Evolutionary conservation across 2,329 filamentous ascomycete species (phyloP).

Genomic region (Didymella keratinophila): DNA sequence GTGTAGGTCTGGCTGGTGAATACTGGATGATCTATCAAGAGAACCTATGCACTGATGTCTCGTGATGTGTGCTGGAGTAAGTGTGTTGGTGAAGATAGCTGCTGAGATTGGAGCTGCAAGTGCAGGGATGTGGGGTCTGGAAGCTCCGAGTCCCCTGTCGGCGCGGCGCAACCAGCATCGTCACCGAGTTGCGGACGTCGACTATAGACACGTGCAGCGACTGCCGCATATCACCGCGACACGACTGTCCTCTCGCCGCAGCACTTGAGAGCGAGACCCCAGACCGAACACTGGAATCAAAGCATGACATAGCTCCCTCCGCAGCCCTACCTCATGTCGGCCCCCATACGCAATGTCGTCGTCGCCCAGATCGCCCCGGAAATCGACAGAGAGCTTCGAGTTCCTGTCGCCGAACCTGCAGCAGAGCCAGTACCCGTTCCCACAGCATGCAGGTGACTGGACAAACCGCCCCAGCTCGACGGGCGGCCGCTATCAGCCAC

Average conservation of each 20-base stretch:
- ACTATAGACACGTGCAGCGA: constrained; percentile 8
- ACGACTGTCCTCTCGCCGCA: background rate
- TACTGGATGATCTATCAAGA: background rate
- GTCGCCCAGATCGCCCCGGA: constrained; percentile 52
- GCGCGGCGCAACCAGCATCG: constrained; percentile 14
- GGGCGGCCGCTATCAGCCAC: constrained; percentile 59
- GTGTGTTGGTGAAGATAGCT: background rate
- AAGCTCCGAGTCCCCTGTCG: constrained; percentile 11
- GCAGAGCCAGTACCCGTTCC: constrained; percentile 62
- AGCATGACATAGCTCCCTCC: constrained; percentile 11
- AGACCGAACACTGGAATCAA: background rate
- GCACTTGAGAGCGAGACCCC: background rate
- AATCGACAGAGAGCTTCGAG: constrained; percentile 59
- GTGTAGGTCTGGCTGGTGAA: background rate
- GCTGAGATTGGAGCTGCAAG: background rate
- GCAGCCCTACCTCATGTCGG: constrained; percentile 37
- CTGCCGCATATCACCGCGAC: background rate
- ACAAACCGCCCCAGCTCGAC: constrained; percentile 57
- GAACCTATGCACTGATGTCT: background rate
- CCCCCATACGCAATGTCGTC: constrained; percentile 46
- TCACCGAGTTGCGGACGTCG: constrained; percentile 12
- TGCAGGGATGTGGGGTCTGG: constrained; percentile 11
- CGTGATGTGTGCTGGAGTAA: background rate
- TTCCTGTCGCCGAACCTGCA: constrained; percentile 54
- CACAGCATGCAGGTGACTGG: constrained; percentile 60